Evolutionary conservation across 2,329 filamentous ascomycete genomes (phyloP).

Genomic region (Clonostachys byssicola): DNA sequence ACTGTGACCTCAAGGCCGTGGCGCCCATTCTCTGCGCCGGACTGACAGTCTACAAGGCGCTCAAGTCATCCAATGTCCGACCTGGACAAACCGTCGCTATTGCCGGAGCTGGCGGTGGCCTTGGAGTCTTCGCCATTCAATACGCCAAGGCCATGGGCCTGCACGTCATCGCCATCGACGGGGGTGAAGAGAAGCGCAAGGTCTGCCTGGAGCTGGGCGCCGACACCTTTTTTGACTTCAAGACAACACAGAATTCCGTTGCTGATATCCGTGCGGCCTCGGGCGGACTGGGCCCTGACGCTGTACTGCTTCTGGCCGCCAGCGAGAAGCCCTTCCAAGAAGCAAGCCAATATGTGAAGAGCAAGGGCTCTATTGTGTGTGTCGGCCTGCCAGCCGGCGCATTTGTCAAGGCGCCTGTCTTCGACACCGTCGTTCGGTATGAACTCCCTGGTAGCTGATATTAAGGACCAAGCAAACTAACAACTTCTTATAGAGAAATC

Average conservation of each 20-base stretch:
- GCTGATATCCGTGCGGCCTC: slow-evolving; percentile 80
- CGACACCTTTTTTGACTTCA: slow-evolving; percentile 74
- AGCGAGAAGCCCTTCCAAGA: slow-evolving; percentile 93
- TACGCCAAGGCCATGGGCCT: slow-evolving; percentile 91
- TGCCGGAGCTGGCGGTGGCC: slow-evolving; percentile 80
- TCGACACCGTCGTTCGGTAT: slow-evolving; percentile 71
- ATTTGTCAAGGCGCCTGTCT: slow-evolving; percentile 78
- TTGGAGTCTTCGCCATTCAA: slow-evolving; percentile 75
- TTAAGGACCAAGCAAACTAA: neutral
- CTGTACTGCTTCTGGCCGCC: slow-evolving; percentile 81
- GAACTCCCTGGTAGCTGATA: neutral
- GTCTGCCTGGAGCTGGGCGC: slow-evolving; percentile 70
- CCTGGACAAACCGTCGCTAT: slow-evolving; percentile 78
- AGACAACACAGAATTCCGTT: slow-evolving; percentile 69
- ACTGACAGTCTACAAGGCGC: slow-evolving; percentile 85
- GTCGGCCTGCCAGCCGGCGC: slow-evolving; percentile 84
- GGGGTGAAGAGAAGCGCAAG: slow-evolving; percentile 73
- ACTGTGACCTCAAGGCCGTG: slow-evolving; percentile 69
- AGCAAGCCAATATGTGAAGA: slow-evolving; percentile 80
- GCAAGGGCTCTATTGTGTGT: slow-evolving; percentile 77
- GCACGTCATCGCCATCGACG: slow-evolving; percentile 75
- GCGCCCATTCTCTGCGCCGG: slow-evolving; percentile 80
- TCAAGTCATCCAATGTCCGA: slow-evolving; percentile 74
- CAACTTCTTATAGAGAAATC: slow-evolving; percentile 57
- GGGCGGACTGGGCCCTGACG: slow-evolving; percentile 76